Conservation (phyloP, 345 rosid species). For the Brassica incana region DNA sequence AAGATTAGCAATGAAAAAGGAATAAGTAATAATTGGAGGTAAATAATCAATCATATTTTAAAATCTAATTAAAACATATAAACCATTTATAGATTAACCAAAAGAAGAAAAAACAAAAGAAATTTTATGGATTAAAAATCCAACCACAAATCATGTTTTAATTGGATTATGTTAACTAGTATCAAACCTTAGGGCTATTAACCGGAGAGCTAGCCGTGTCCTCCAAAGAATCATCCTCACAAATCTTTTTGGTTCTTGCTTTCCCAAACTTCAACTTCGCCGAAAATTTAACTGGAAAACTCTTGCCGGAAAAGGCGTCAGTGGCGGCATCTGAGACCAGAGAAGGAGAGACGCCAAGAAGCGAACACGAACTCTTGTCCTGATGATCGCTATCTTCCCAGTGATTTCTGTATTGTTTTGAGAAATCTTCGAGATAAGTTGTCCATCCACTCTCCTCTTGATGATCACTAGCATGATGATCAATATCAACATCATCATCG, state of each 20-base stretch:
- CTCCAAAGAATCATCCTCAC: slow-evolving; percentile 71
- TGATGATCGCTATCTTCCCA: slow-evolving; percentile 29
- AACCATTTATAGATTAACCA: background rate
- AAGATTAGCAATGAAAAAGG: background rate
- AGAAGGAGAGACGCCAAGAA: slow-evolving; percentile 50
- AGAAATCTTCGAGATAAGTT: slow-evolving; percentile 69
- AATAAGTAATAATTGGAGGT: background rate
- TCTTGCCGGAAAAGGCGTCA: slow-evolving; percentile 34
- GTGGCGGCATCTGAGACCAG: slow-evolving; percentile 78
- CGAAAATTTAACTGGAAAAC: slow-evolving; percentile 42
- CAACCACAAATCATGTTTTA: background rate
- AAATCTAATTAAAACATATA: background rate
- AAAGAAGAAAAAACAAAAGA: background rate
- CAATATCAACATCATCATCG: slow-evolving; percentile 14
- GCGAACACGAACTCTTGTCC: slow-evolving; percentile 43
- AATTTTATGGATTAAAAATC: background rate
- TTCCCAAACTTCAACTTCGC: slow-evolving; percentile 51
- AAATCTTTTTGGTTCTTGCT: slow-evolving; percentile 53
- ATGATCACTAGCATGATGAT: slow-evolving; percentile 10
- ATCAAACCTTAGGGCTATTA: slow-evolving; percentile 69
- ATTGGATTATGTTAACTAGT: slow-evolving; percentile 12
- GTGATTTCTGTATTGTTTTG: slow-evolving; percentile 33
- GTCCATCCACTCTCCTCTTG: slow-evolving; percentile 94
- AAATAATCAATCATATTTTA: background rate
- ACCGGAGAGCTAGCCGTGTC: slow-evolving; percentile 94